A percentile compares a stretch with the other conserved stretches of the same genome.
Evolutionary conservation across 306 rosid species (phyloP).

Genomic region (Citrullus colocynthis): DNA sequence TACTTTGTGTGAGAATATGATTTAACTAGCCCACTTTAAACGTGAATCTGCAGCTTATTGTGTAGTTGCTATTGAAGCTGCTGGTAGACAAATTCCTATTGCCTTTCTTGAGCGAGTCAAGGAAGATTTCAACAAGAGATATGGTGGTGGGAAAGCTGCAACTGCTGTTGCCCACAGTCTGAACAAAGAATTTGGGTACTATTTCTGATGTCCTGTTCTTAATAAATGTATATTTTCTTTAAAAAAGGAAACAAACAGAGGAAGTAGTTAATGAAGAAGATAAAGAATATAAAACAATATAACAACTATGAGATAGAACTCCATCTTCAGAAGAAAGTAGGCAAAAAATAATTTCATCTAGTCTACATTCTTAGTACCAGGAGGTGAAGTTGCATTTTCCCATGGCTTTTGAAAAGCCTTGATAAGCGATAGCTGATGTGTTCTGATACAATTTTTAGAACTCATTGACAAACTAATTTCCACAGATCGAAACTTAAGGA

Average conservation of each 20-base stretch:
- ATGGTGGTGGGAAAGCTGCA: constrained; percentile 80
- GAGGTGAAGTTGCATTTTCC: not conserved
- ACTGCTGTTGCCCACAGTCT: constrained; percentile 53
- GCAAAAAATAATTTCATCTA: not conserved
- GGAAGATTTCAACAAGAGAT: constrained; percentile 75
- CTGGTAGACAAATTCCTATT: constrained; percentile 84
- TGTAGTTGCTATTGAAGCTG: constrained; percentile 77
- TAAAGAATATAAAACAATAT: not conserved
- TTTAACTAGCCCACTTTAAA: not conserved
- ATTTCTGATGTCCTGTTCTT: not conserved
- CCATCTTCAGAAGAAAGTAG: not conserved
- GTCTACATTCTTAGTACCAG: not conserved
- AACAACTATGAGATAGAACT: not conserved
- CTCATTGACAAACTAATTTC: constrained; percentile 6
- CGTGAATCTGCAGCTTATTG: constrained; percentile 57
- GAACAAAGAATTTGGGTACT: constrained; percentile 84
- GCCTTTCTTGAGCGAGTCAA: constrained; percentile 72
- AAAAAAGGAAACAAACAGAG: not conserved
- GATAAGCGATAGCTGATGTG: not conserved
- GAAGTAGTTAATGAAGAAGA: not conserved
- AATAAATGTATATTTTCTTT: not conserved
- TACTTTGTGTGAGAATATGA: not conserved
- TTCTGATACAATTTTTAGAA: not conserved
- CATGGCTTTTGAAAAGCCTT: not conserved
- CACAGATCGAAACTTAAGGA: constrained; percentile 74